These are phyloP conservation scores for Cladosporium velox DNA, from an alignment of 2,329 filamentous ascomycete genomes.

Conservation along the genomic window DNA sequence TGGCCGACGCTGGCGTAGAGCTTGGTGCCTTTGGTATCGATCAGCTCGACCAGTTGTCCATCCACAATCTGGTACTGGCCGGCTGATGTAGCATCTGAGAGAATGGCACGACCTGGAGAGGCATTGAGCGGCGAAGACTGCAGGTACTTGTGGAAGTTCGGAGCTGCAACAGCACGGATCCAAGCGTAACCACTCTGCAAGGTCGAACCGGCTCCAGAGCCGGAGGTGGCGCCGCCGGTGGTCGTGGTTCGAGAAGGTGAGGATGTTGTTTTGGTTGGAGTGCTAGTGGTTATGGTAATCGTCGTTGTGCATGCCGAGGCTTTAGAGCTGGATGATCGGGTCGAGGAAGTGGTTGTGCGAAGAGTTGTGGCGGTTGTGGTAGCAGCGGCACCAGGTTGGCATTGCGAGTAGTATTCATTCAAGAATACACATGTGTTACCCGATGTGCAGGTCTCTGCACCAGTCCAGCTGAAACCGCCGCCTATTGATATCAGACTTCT, in stretches of 20 bases:
- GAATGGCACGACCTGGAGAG: conserved; percentile 50
- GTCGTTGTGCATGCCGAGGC: conserved; percentile 10
- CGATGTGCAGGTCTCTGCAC: conserved; percentile 39
- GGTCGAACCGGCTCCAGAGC: conserved; percentile 46
- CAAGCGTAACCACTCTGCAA: conserved; percentile 57
- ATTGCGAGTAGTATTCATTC: conserved; percentile 43
- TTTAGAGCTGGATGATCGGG: conserved; percentile 22
- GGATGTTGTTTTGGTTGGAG: conserved; percentile 24
- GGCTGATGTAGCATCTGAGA: conserved; percentile 55
- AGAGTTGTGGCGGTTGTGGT: conserved; percentile 3
- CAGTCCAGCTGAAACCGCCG: conserved; percentile 41
- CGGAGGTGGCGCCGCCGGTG: conserved; percentile 26
- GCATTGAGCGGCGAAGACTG: conserved; percentile 41
- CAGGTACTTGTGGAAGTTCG: conserved; percentile 55
- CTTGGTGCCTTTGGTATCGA: conserved; percentile 37
- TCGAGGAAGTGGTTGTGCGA: conserved; percentile 25
- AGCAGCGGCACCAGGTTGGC: conserved; percentile 25
- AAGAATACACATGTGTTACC: conserved; percentile 38
- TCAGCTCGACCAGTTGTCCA: conserved; percentile 59
- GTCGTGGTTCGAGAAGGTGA: conserved; percentile 23
- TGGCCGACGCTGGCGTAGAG: conserved; percentile 52
- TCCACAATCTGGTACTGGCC: conserved; percentile 60
- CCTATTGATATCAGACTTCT: conserved; percentile 10
- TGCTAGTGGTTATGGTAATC: conserved; percentile 18
- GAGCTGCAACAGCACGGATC: conserved; percentile 59